Evolutionary conservation across 176 grass and related monocot genomes (phyloP).

Genomic region (Miscanthus lutarioriparius): DNA sequence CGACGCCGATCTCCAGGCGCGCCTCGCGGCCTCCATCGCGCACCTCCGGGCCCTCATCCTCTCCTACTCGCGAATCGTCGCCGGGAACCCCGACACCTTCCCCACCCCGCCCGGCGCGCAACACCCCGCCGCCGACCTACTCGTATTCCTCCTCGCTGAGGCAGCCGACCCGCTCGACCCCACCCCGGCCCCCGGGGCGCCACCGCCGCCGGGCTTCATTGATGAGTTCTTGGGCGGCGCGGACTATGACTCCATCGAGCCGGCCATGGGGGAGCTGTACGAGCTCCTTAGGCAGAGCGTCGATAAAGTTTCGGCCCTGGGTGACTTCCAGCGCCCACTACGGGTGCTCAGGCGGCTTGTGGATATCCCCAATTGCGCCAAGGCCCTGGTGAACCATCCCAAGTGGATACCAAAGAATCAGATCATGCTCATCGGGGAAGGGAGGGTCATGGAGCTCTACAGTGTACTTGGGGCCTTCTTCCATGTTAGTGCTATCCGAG

Average conservation of each 20-base stretch:
- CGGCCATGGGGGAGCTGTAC: slow-evolving; percentile 61
- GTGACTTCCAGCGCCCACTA: slow-evolving; percentile 85
- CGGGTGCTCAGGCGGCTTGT: slow-evolving; percentile 68
- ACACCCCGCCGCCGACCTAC: slow-evolving; percentile 50
- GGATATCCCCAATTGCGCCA: slow-evolving; percentile 66
- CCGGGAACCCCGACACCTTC: slow-evolving; percentile 74
- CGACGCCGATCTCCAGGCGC: slow-evolving; percentile 48
- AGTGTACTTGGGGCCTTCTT: slow-evolving; percentile 87
- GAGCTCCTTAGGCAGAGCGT: slow-evolving; percentile 69
- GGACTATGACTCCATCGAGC: slow-evolving; percentile 67
- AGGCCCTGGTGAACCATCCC: slow-evolving; percentile 81
- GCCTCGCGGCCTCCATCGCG: slow-evolving; percentile 56
- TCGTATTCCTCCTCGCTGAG: slow-evolving; percentile 74
- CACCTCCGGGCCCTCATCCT: slow-evolving; percentile 61
- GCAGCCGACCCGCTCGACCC: slow-evolving; percentile 61
- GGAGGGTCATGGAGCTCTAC: slow-evolving; percentile 78
- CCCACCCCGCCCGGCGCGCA: slow-evolving; percentile 36
- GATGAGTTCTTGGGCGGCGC: slow-evolving; percentile 70
- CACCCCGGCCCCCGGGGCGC: slow-evolving; percentile 41
- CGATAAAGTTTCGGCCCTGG: slow-evolving; percentile 63
- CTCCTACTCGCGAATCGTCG: slow-evolving; percentile 78
- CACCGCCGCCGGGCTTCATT: slow-evolving; percentile 63
- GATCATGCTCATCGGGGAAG: slow-evolving; percentile 73
- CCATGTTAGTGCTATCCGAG: slow-evolving; percentile 79
- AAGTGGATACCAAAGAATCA: slow-evolving; percentile 76